Percentiles rank a stretch among this genome's conserved stretches.
These are phyloP conservation scores for Lactuca saligna DNA, from an alignment of 129 eudicot genomes.

Conservation along the genomic window DNA sequence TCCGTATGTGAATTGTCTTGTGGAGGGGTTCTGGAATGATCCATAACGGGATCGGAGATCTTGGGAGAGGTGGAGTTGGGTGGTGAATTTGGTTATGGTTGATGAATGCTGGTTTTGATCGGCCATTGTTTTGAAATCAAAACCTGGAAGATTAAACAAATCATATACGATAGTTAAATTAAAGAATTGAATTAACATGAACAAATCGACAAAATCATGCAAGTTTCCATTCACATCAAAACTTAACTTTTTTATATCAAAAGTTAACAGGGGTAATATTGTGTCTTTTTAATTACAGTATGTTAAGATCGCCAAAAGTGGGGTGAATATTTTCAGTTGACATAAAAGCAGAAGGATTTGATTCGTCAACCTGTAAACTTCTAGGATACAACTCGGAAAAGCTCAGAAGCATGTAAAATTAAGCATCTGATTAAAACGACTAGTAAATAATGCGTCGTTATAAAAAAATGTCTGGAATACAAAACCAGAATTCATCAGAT, in stretches of 20 bases:
- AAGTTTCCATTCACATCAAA: constrained; percentile 1
- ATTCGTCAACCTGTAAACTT: constrained; percentile 5
- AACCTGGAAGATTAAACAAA: neutral
- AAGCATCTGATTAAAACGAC: neutral
- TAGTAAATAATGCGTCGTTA: neutral
- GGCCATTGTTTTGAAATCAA: constrained; percentile 22
- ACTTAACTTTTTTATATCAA: constrained; percentile 15
- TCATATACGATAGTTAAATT: neutral
- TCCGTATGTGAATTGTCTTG: constrained; percentile 36
- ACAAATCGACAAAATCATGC: neutral
- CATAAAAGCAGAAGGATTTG: neutral
- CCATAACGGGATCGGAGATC: constrained; percentile 35
- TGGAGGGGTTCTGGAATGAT: constrained; percentile 29
- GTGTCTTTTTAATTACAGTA: neutral
- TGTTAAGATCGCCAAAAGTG: neutral
- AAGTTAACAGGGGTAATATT: neutral
- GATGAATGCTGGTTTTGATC: constrained; percentile 29
- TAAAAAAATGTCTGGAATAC: constrained; percentile 2
- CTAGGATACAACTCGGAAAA: neutral
- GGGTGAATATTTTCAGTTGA: neutral
- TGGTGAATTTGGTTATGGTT: constrained; percentile 19
- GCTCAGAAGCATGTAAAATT: neutral
- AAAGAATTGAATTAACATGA: neutral
- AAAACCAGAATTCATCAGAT: neutral
- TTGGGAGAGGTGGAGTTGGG: constrained; percentile 38